Percentiles rank a stretch among this genome's conserved stretches.
These are phyloP conservation scores for Neurospora crassa DNA, from an alignment of 2,329 filamentous ascomycete genomes.

Conservation along the genomic window DNA sequence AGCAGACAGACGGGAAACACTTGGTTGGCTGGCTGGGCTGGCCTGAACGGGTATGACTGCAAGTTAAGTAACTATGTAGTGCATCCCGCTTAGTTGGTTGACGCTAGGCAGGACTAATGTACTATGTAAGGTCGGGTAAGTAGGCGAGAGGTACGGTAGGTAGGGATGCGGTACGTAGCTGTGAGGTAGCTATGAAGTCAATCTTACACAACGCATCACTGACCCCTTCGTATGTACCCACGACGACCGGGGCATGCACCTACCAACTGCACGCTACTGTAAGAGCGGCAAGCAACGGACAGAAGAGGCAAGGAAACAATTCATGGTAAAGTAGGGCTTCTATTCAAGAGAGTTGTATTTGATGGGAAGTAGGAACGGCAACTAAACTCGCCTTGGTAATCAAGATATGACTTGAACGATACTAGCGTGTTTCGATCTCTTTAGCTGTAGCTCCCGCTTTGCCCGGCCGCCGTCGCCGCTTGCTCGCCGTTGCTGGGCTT, in stretches of 20 bases:
- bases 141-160: not conserved
- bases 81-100: not conserved
- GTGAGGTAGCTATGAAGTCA: not conserved
- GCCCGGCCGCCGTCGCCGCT: not conserved
- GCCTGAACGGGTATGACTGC: not conserved
- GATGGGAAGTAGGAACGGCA: not conserved
- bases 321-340: not conserved
- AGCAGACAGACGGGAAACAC: not conserved
- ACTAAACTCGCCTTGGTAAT: not conserved
- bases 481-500: not conserved
- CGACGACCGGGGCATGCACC: not conserved
- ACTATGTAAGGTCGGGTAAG: not conserved
- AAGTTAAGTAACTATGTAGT: not conserved
- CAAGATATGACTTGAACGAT: not conserved
- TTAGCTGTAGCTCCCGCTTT: not conserved
- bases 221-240: not conserved
- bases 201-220: not conserved
- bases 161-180: not conserved
- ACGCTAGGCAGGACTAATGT: not conserved
- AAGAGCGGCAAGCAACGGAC: not conserved
- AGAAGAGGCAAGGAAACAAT: not conserved
- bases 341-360: not conserved
- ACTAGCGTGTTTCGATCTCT: not conserved
- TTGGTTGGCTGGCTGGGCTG: not conserved
- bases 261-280: not conserved